A percentile compares a stretch with the other conserved stretches of the same genome.
These are phyloP conservation scores for Xylariaceae sp. DNA, from an alignment of 2,329 filamentous ascomycete genomes.

Conservation along the genomic window DNA sequence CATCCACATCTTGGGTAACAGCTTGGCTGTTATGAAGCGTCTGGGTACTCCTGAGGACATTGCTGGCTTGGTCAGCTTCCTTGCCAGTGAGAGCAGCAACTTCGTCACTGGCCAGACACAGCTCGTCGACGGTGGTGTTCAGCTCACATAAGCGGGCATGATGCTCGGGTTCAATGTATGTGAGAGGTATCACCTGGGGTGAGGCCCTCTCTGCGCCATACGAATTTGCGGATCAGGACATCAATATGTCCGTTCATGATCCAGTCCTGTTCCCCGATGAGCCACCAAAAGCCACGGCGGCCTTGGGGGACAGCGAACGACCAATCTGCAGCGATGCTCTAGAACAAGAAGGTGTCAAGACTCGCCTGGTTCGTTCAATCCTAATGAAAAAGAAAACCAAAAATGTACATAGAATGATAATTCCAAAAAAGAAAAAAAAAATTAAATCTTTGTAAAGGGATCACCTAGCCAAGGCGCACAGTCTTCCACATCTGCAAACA, in stretches of 20 bases:
- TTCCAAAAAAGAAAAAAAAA: background rate
- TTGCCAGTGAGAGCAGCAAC: constrained; percentile 54
- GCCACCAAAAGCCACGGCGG: background rate
- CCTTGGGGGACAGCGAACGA: too few relatives aligned
- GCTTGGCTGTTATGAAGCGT: constrained; percentile 52
- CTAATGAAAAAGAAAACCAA: background rate
- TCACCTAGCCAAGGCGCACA: constrained; percentile 43
- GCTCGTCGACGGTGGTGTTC: constrained; percentile 55
- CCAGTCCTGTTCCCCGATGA: background rate
- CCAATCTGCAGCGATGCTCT: too few relatives aligned
- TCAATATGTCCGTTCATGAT: background rate
- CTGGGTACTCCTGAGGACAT: constrained; percentile 60
- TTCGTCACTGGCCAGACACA: constrained; percentile 63
- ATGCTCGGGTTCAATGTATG: background rate
- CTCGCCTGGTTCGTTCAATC: too few relatives aligned
- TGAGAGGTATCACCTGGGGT: background rate
- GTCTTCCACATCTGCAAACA: constrained; percentile 50
- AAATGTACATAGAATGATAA: background rate
- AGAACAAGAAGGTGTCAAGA: too few relatives aligned
- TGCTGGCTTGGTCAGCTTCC: constrained; percentile 55
- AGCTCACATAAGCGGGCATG: constrained; percentile 7
- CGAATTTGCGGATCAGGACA: background rate
- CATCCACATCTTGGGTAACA: constrained; percentile 48
- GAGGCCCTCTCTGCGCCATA: background rate
- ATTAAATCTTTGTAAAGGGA: background rate